Evolutionary conservation across 768 basidiomycete species (phyloP), one percentile per base, ranked within the genome.

Genomic region (Mycena belliarum): DNA sequence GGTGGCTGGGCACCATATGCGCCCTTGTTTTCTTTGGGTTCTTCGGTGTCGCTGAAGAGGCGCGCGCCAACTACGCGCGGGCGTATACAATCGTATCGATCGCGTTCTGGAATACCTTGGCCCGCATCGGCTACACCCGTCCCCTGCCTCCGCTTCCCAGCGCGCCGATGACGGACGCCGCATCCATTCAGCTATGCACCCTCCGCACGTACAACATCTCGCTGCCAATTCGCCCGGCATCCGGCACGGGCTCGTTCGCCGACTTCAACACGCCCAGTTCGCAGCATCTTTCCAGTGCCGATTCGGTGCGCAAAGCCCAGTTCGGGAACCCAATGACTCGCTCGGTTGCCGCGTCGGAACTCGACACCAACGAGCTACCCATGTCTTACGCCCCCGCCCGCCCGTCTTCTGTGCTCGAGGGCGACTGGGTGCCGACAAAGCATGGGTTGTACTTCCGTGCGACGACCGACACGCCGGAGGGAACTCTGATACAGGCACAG

Each of bases 21-120:
- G 67, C 78, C 2, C 51, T 81, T 33, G 37, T 83, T 10, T 84
- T 85, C 70, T 82, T 87, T 67, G 66, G 70, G 4, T 78, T 85
- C 69, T 86, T 87, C 63, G 79, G 76, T 1, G 77, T 82, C 40
- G 78, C 76, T 0, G 72, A 71, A 46, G 86, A 85, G 33, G 78
- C 82, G 0, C 61, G 70, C 44, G 71, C 70, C 43, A 74, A 80
- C 33, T 84, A 86, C 63, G 23, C 16, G 18, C 50, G 43, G 25
- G 50, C 29, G 0, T 47, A 52, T 29, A 21, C 18, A 3, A n/a
- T 10, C 7, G 18, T 52, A 6, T 49, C 49, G 3, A 57, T 49
- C 16, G 55, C 55, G 24, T 50, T 57, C 32, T 57, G 55, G 55
- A 57, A 57, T 10, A 20, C 49, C 16, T 18, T 42, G 1, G 55